Evolutionary conservation across 306 rosid genomes (phyloP), one percentile per base, ranked within the genome.

Genomic region (Senna tora): DNA sequence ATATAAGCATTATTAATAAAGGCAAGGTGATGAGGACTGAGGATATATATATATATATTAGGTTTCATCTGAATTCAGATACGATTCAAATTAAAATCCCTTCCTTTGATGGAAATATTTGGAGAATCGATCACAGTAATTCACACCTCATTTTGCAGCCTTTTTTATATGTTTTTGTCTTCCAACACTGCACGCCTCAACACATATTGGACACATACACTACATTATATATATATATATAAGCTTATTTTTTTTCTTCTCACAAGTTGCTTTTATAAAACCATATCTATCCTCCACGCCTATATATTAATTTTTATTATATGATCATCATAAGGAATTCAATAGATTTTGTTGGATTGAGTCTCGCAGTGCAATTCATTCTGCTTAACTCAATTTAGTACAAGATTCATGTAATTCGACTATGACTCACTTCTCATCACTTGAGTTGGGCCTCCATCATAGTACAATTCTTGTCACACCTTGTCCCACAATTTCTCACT

Each of bases 231-330:
- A 33, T 33, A 33, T 33, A 33, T 33, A 33, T 4, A 36, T 36
- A 14, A 14, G 22, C 50, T 66, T 65, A 47, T 71, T 70, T 70
- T 67, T 70, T 71, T 65, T 75, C 45, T 42, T 66, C 58, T 60
- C 47, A 28, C 81, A 66, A 82, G 46, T 78, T 78, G 86, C 65
- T 59, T 65, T 66, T 66, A 78, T 75, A 33, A 75, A 65, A 78
- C 30, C 6, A 75, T 82, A 82, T 82, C 83, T 82, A 82, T 82
- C 83, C 58, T 71, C 52, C 42, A 63, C 28, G 2, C n/a, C n/a
- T n/a, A n/a, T n/a, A n/a, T 14, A 67, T 73, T 34, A 13, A 10
- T 19, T 9, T 60, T n/a, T 17, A 16, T 41, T 19, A 36, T 34
- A 58, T 16, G 2, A 21, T 4, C 9, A 36, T 36, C 9, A 38